Evolutionary conservation across 768 basidiomycete species (phyloP).

Genomic region (Trametes coccinea): DNA sequence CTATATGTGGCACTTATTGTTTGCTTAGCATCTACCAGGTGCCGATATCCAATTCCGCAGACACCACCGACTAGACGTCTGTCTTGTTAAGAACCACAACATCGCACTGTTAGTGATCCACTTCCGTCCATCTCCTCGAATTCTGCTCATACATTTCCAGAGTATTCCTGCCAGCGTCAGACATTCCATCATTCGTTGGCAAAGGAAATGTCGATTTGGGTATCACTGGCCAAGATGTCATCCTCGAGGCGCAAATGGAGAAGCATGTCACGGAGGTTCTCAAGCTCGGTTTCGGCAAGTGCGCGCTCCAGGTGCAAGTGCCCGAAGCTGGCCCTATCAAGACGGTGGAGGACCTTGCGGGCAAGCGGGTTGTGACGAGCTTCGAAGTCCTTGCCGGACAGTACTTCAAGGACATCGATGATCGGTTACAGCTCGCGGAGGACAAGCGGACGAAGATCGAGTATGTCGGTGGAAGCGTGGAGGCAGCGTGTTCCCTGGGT

Average conservation of each 20-base stretch:
- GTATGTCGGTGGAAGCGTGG: slow-evolving; percentile 97
- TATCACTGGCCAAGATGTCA: slow-evolving; percentile 97
- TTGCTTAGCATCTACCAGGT: slow-evolving; percentile 44
- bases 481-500: slow-evolving; percentile 95
- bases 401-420: slow-evolving; percentile 74
- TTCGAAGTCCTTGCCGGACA: slow-evolving; percentile 85
- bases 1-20: background rate
- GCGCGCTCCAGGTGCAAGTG: slow-evolving; percentile 86
- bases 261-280: slow-evolving; percentile 75
- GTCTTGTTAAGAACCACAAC: slow-evolving; percentile 88
- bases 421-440: slow-evolving; percentile 48
- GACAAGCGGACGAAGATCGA: slow-evolving; percentile 78
- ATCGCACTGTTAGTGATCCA: slow-evolving; percentile 77
- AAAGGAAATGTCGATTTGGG: slow-evolving; percentile 96
- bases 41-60: slow-evolving; percentile 95
- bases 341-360: slow-evolving; percentile 76
- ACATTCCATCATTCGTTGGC: slow-evolving; percentile 98
- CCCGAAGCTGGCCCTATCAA: slow-evolving; percentile 74
- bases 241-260: slow-evolving; percentile 87
- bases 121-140: background rate
- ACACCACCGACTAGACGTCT: slow-evolving; percentile 86
- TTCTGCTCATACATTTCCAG: slow-evolving; percentile 40
- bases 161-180: slow-evolving; percentile 93
- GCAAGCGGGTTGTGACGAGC: slow-evolving; percentile 92
- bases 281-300: slow-evolving; percentile 90